These are phyloP conservation scores for Papilionanthe hybrid DNA, from an alignment of 116 monocot genomes.

Conservation along the genomic window DNA sequence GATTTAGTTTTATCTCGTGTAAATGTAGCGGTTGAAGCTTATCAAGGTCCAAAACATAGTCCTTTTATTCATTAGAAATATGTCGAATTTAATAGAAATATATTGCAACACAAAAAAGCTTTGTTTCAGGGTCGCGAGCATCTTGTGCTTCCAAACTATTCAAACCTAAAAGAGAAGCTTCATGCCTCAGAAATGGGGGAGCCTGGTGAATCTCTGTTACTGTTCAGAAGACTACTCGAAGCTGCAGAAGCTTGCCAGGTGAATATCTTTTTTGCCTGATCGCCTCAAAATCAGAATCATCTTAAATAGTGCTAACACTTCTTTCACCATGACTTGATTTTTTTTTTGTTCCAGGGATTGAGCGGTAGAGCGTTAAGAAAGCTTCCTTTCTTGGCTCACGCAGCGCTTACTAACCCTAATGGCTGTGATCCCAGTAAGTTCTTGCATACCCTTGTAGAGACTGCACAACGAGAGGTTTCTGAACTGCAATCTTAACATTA, in stretches of 20 bases:
- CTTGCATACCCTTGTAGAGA: constrained; percentile 43
- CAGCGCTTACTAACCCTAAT: constrained; percentile 41
- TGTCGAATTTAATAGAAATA: not conserved
- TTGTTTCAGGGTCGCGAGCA: constrained; percentile 36
- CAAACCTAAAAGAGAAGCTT: constrained; percentile 55
- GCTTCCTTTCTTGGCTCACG: constrained; percentile 69
- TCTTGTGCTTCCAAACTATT: constrained; percentile 37
- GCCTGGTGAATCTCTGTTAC: constrained; percentile 19
- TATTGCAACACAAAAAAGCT: not conserved
- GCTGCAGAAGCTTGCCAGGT: constrained; percentile 85
- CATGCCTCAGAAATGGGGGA: constrained; percentile 19
- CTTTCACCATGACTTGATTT: not conserved
- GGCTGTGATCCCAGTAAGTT: constrained; percentile 41
- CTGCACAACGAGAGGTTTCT: constrained; percentile 48
- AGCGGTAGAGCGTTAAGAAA: constrained; percentile 73
- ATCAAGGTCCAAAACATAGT: too few relatives aligned
- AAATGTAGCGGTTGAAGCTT: too few relatives aligned
- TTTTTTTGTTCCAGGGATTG: constrained; percentile 40
- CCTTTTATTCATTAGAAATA: too few relatives aligned
- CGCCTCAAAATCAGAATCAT: not conserved
- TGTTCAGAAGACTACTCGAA: constrained; percentile 51
- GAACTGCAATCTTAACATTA: constrained; percentile 29
- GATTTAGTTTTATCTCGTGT: too few relatives aligned
- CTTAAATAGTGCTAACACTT: not conserved
- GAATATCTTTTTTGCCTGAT: not conserved